Conservation (phyloP, 805 yeast genomes). For the Isabelozyma rhagii region DNA sequence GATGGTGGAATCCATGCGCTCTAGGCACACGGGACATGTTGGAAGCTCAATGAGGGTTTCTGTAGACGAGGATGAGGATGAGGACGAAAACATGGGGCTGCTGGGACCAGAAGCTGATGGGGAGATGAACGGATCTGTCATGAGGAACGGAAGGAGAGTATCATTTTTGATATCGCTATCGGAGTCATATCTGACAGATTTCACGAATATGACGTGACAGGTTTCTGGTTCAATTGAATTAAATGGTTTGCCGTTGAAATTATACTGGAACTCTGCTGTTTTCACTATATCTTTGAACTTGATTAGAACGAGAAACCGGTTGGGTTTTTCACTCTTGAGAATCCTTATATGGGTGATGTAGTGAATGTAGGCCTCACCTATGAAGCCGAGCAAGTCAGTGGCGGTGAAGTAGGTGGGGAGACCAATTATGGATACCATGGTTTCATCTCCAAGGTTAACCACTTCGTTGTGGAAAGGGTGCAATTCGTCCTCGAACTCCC, state of each 20-base stretch:
- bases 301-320: conserved; percentile 72
- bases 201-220: conserved; percentile 74
- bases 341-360: conserved; percentile 70
- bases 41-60: conserved; percentile 58
- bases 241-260: conserved; percentile 70
- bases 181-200: conserved; percentile 47
- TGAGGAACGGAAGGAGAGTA: conserved; percentile 54
- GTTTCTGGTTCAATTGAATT: conserved; percentile 87
- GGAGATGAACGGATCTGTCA: conserved; percentile 70
- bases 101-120: conserved; percentile 3
- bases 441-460: conserved; percentile 45
- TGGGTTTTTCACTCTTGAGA: conserved; percentile 60
- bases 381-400: conserved; percentile 75
- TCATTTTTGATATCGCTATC: not conserved
- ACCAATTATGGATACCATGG: conserved; percentile 77
- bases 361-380: conserved; percentile 59
- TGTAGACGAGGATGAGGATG: not conserved
- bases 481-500: conserved; percentile 43
- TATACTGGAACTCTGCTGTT: conserved; percentile 64
- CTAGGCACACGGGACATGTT: conserved; percentile 90
- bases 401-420: conserved; percentile 87
- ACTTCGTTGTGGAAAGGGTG: conserved; percentile 5
- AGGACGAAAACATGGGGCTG: not conserved
- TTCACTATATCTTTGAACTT: conserved; percentile 58
- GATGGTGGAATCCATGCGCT: conserved; percentile 75